Evolutionary conservation across 1,284 basidiomycete species (phyloP), one percentile per base, ranked within the genome.

Genomic region (Papiliotrema fonsecae): DNA sequence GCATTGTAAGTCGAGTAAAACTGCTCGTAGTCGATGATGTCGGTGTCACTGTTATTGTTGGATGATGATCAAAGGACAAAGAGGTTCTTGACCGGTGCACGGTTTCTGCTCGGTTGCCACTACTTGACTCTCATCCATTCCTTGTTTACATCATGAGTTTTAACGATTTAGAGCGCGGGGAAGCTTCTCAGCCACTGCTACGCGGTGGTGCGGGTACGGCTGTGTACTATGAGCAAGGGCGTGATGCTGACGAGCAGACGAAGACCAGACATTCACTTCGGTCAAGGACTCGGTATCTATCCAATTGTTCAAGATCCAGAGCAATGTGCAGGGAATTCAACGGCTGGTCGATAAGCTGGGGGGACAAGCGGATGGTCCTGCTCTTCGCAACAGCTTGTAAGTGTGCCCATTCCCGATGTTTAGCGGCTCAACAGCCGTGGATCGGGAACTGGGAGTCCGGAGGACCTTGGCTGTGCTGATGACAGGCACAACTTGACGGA

Each of bases 251-350:
- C 18, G n/a, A 34, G 37, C 49, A 66, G 60, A 65, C 49, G 62
- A 60, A 43, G 66, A 70, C 54, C 56, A 64, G 14, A 58, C 65
- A 13, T 98, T 97, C 72, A 77, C 81, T 19, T 78, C 77, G 37
- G 77, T 97, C 18, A 89, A 96, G 64, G 85, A 85, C 24, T 86
- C 87, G 18, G 79, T 98, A 44, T 89, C 90, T 1, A 80, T 97
- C 16, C 94, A 97, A 71, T 87, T 97, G 53, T 97, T 98, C 84
- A 97, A 97, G 81, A 91, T 98, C 77, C 94, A 96, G 66, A 83
- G 88, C 53, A 99, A 98, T 74, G 91, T 97, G 6, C 87, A 93
- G 62, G 93, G 88, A 13, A 94, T 99, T 45, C 76, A 91, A 65
- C 89, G 90, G 69, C 79, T 94, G 21, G 87, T 98, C 11, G 88